Conservation (phyloP, 495 filamentous ascomycete genomes). For the Hyaloscypha finlandica region DNA sequence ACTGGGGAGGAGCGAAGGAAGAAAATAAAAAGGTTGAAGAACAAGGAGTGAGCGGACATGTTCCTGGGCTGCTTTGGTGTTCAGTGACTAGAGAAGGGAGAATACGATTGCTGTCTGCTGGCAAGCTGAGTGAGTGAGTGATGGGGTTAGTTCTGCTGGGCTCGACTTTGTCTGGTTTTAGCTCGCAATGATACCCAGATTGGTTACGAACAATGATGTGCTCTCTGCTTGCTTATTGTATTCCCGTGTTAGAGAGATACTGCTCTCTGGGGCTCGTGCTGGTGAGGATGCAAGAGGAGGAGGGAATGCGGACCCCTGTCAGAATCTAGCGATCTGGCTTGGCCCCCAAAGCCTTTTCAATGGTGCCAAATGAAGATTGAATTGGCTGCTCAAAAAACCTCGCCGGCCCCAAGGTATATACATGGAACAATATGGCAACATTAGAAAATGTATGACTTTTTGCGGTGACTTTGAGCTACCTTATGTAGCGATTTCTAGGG, state of each 20-base stretch:
- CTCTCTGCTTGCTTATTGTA: background rate
- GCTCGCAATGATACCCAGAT: background rate
- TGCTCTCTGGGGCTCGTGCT: too few relatives aligned
- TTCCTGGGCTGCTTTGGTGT: background rate
- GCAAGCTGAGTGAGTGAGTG: background rate
- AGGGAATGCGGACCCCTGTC: too few relatives aligned
- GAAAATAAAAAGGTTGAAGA: slow-evolving; percentile 64
- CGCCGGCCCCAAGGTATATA: too few relatives aligned
- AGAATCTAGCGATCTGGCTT: too few relatives aligned
- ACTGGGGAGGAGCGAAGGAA: slow-evolving; percentile 47
- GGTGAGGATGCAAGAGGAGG: too few relatives aligned
- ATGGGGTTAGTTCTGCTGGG: background rate
- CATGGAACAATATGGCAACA: too few relatives aligned
- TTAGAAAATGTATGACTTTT: too few relatives aligned
- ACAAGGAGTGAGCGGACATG: slow-evolving; percentile 12
- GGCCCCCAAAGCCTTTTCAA: too few relatives aligned
- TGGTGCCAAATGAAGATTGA: too few relatives aligned
- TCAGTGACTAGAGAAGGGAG: background rate
- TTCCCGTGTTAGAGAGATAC: background rate
- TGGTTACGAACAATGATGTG: background rate
- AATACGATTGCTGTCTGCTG: background rate
- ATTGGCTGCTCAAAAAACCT: too few relatives aligned
- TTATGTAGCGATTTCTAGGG: too few relatives aligned
- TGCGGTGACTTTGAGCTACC: too few relatives aligned
- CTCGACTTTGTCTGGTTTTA: background rate